A percentile compares a stretch with the other conserved stretches of the same genome.
Evolutionary conservation across 495 filamentous ascomycete species (phyloP).

Genomic region (Viridothelium virens): DNA sequence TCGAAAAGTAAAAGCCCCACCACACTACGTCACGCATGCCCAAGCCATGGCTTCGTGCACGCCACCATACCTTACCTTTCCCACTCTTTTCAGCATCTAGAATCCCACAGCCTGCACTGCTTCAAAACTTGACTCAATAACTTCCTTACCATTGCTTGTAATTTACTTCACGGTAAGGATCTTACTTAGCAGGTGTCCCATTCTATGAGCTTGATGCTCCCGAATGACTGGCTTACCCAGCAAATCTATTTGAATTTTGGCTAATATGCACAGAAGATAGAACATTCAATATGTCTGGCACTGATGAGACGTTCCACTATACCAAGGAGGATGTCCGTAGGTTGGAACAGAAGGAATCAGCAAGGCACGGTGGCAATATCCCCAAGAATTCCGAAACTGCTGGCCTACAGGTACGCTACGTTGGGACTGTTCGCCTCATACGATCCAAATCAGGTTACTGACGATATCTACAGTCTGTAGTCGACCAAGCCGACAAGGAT

Average conservation of each 20-base stretch:
- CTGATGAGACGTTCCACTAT: conserved; percentile 41
- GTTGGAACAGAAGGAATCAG: conserved; percentile 27
- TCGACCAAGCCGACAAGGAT: conserved; percentile 36
- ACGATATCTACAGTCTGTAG: too few relatives aligned
- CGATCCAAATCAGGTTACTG: too few relatives aligned
- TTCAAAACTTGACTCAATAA: too few relatives aligned
- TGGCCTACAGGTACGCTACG: too few relatives aligned
- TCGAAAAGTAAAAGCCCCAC: neutral
- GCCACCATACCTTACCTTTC: conserved; percentile 4
- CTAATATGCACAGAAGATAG: neutral
- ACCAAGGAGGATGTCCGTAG: conserved; percentile 49
- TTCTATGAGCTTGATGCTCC: too few relatives aligned
- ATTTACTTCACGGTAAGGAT: too few relatives aligned
- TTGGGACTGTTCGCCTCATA: too few relatives aligned
- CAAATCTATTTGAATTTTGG: neutral
- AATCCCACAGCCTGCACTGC: neutral
- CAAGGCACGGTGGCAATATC: too few relatives aligned
- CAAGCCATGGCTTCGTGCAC: neutral
- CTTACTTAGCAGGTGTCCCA: too few relatives aligned
- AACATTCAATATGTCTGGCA: conserved; percentile 40
- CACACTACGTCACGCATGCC: conserved; percentile 3
- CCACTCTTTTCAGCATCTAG: neutral
- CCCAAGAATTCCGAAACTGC: too few relatives aligned
- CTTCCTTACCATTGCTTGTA: too few relatives aligned
- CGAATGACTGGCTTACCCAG: too few relatives aligned